Percentiles rank a stretch among this genome's conserved stretches.
These are phyloP conservation scores for Xylaria sp. DNA, from an alignment of 2,329 filamentous ascomycete genomes.

Conservation along the genomic window DNA sequence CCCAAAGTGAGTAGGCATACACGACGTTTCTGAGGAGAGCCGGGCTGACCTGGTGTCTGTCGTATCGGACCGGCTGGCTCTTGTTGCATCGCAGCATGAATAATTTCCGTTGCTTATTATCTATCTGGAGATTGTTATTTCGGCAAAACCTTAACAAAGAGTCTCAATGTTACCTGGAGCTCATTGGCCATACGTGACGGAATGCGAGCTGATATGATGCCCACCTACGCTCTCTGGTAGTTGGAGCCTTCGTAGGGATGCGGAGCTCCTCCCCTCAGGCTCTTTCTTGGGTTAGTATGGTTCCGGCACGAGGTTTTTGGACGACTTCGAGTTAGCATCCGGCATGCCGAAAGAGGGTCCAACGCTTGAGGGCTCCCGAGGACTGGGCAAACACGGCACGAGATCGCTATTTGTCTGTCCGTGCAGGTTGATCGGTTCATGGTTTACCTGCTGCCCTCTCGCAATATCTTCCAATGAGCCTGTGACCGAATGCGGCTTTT, in stretches of 20 bases:
- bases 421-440: neutral
- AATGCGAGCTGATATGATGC: conserved; percentile 21
- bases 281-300: neutral
- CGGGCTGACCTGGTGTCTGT: conserved; percentile 1
- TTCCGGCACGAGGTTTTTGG: conserved; percentile 8
- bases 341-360: neutral
- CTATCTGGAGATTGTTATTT: conserved; percentile 8
- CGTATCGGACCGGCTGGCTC: conserved; percentile 24
- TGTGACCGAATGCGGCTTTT: conserved; percentile 8
- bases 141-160: conserved; percentile 6
- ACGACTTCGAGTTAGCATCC: neutral
- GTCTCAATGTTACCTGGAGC: conserved; percentile 5
- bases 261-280: conserved; percentile 3
- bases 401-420: neutral
- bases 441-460: neutral
- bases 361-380: neutral
- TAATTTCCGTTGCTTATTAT: conserved; percentile 8
- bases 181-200: conserved; percentile 17
- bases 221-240: neutral
- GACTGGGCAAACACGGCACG: neutral
- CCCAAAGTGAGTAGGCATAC: neutral
- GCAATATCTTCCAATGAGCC: neutral
- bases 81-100: conserved; percentile 26
- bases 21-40: neutral
- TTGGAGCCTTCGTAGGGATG: conserved; percentile 3